A percentile compares a stretch with the other conserved stretches of the same genome.
phyloP scores from a whole-genome alignment of 2,329 filamentous ascomycete genomes.

The Plectosphaerella plurivora region DNA sequence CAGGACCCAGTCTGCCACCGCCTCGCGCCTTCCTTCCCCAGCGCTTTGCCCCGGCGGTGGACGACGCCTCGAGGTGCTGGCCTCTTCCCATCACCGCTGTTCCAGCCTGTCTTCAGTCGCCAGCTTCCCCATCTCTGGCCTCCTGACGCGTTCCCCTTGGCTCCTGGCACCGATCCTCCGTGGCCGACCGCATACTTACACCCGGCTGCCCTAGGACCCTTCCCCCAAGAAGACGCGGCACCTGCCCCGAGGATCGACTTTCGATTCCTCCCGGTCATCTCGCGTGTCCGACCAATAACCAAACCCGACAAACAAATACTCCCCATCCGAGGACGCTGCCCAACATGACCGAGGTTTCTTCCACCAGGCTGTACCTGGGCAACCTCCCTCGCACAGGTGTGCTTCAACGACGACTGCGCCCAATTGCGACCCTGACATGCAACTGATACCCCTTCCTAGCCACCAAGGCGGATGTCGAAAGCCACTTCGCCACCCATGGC shows the following conservation, averaged over 20 bases:
- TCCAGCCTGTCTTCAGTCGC: too few species aligned
- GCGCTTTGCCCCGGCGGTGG: too few species aligned
- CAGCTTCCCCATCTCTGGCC: background rate
- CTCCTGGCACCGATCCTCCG: background rate
- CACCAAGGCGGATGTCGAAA: conserved; percentile 95
- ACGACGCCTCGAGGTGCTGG: too few species aligned
- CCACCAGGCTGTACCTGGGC: conserved; percentile 93
- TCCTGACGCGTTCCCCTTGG: background rate
- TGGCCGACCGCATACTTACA: background rate
- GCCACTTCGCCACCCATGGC: conserved; percentile 92
- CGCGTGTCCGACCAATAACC: too few species aligned
- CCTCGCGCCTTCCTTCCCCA: too few species aligned
- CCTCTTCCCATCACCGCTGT: too few species aligned
- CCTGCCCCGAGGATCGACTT: too few species aligned
- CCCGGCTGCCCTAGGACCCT: background rate
- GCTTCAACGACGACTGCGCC: conserved; percentile 22
- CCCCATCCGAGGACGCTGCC: background rate
- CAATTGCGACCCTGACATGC: background rate
- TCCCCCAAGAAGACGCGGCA: too few species aligned
- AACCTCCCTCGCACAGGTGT: conserved; percentile 95
- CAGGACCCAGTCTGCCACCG: too few species aligned
- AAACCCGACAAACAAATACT: too few species aligned
- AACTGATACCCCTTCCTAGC: conserved; percentile 45
- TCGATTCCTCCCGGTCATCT: too few species aligned
- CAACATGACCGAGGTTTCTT: conserved; percentile 83